A percentile compares a stretch with the other conserved stretches of the same genome.
Evolutionary conservation across 371 early-diverging fungal species (phyloP).

Genomic region (Dinochytrium kinnereticum): DNA sequence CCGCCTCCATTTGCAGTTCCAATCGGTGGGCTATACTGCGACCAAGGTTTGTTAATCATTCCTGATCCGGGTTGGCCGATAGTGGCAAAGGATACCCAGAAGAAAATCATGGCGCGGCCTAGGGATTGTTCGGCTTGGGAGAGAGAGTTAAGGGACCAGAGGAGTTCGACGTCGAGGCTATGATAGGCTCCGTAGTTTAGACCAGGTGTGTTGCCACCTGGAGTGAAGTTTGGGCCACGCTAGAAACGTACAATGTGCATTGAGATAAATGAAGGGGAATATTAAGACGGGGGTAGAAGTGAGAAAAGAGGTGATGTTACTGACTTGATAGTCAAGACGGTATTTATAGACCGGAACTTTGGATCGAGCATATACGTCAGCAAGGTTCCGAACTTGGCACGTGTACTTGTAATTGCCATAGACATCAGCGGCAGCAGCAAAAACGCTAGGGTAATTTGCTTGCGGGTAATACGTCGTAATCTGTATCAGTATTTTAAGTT

Average conservation of each 20-base stretch:
- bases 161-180: conserved; percentile 14
- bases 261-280: too few species aligned
- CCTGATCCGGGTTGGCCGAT: conserved; percentile 2
- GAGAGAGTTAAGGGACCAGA: neutral
- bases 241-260: too few species aligned
- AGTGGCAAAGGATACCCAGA: conserved; percentile 12
- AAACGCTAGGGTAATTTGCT: conserved; percentile 10
- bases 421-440: conserved; percentile 15
- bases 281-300: too few species aligned
- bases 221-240: neutral
- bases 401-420: conserved; percentile 19
- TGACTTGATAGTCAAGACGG: conserved; percentile 1
- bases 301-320: neutral
- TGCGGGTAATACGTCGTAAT: conserved; percentile 3
- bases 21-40: neutral
- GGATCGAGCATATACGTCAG: neutral
- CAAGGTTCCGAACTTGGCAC: conserved; percentile 14
- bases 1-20: conserved; percentile 13
- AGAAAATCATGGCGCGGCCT: conserved; percentile 2
- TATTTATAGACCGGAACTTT: conserved; percentile 12
- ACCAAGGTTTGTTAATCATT: neutral
- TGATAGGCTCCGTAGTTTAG: conserved; percentile 19
- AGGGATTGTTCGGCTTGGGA: conserved; percentile 6
- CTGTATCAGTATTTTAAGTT: neutral
- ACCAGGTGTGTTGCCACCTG: neutral